phyloP scores from a whole-genome alignment of 2,329 filamentous ascomycete species.

The Acrocalymma vagum region DNA sequence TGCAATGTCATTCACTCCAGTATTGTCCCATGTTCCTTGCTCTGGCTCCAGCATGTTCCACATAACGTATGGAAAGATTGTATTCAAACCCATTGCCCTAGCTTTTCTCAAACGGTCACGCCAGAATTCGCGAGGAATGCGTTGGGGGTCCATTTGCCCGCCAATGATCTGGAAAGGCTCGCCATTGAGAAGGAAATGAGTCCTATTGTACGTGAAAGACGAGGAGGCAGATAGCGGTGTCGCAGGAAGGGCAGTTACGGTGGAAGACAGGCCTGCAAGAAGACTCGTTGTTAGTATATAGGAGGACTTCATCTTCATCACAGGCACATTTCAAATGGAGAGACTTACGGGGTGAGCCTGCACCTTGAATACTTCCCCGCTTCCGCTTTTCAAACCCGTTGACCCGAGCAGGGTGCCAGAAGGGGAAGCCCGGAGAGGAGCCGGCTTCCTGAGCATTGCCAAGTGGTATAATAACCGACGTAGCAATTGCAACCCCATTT shows the following conservation, averaged over 20 bases:
- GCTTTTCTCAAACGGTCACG: slow-evolving; percentile 55
- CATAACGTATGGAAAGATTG: slow-evolving; percentile 61
- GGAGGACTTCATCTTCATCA: too few species aligned
- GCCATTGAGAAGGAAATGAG: slow-evolving; percentile 52
- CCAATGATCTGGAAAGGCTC: slow-evolving; percentile 55
- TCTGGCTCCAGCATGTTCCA: slow-evolving; percentile 60
- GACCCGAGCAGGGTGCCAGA: too few species aligned
- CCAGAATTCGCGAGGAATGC: slow-evolving; percentile 59
- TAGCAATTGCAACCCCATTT: too few species aligned
- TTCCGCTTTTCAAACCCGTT: too few species aligned
- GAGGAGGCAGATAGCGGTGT: slow-evolving; percentile 3
- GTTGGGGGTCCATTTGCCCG: slow-evolving; percentile 61
- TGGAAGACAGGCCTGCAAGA: too few species aligned
- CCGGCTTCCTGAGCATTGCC: too few species aligned
- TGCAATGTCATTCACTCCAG: slow-evolving; percentile 57
- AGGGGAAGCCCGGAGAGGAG: too few species aligned
- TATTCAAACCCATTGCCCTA: slow-evolving; percentile 59
- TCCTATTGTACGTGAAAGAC: slow-evolving; percentile 51
- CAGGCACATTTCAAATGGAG: too few species aligned
- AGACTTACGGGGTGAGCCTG: too few species aligned
- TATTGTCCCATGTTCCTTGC: slow-evolving; percentile 50
- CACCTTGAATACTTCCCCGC: too few species aligned
- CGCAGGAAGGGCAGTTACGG: not conserved
- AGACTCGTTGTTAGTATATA: too few species aligned
- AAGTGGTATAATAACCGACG: too few species aligned